These are phyloP conservation scores for Cystoisospora suis DNA, from an alignment of 169 alveolate species.

Conservation along the genomic window DNA sequence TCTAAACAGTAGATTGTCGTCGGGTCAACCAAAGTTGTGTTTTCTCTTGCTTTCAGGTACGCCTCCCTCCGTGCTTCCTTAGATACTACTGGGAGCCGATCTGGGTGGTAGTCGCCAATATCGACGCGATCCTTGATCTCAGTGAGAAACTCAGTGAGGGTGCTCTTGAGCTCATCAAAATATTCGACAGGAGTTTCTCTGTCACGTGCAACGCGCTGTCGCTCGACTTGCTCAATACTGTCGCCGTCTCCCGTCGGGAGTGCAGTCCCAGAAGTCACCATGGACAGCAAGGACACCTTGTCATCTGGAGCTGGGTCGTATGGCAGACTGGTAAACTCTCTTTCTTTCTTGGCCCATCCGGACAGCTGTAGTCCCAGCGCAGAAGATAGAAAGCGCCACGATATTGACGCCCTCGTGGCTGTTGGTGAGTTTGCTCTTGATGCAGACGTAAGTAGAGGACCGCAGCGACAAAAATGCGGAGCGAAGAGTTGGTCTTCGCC, in stretches of 20 bases:
- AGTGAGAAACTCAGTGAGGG: slow-evolving; percentile 46
- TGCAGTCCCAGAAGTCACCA: not conserved
- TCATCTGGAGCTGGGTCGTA: slow-evolving; percentile 1
- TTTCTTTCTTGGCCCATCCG: slow-evolving; percentile 8
- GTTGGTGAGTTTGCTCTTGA: too few species aligned
- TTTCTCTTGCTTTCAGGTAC: slow-evolving; percentile 47
- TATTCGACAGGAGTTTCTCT: slow-evolving; percentile 26
- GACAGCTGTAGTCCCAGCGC: slow-evolving; percentile 6
- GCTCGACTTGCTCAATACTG: not conserved
- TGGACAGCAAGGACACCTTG: not conserved
- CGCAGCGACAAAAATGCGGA: too few species aligned
- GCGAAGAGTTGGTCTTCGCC: too few species aligned
- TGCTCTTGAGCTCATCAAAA: slow-evolving; percentile 46
- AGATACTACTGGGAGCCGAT: slow-evolving; percentile 28
- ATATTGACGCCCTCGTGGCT: too few species aligned
- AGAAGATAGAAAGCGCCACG: too few species aligned
- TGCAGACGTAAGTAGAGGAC: too few species aligned
- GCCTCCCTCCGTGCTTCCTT: slow-evolving; percentile 33
- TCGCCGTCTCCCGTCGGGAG: not conserved
- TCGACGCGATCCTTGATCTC: slow-evolving; percentile 56
- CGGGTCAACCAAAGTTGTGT: slow-evolving; percentile 44
- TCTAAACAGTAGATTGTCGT: slow-evolving; percentile 46
- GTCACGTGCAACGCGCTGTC: not conserved
- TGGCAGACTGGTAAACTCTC: not conserved
- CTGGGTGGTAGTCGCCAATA: slow-evolving; percentile 52